phyloP scores from a whole-genome alignment of 352 stramenopile species.

The Hyaloperonospora arabidopsidis region DNA sequence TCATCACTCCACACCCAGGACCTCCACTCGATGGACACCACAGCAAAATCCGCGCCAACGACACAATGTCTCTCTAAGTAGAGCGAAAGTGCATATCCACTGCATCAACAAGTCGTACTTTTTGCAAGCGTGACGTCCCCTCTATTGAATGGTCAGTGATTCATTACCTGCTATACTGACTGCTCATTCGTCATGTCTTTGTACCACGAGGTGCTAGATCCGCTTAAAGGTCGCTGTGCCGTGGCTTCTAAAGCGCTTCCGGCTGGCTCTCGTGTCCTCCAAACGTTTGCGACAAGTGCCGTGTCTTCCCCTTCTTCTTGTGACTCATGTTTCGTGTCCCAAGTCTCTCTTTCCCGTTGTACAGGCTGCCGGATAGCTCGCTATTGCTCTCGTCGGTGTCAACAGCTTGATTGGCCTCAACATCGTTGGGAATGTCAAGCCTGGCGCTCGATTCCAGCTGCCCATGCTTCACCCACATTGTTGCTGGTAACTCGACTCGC shows the following conservation, averaged over 20 bases:
- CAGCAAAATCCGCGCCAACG: conserved; percentile 22
- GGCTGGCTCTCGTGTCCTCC: conserved; percentile 31
- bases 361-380: conserved; percentile 46
- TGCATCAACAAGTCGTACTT: too few relatives aligned
- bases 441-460: conserved; percentile 32
- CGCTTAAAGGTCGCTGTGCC: conserved; percentile 39
- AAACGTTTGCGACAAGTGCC: conserved; percentile 19
- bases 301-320: conserved; percentile 36
- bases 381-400: conserved; percentile 64
- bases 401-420: conserved; percentile 47
- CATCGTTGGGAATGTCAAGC: conserved; percentile 47
- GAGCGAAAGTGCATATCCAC: too few relatives aligned
- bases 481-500: conserved; percentile 47
- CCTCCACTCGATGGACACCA: conserved; percentile 30
- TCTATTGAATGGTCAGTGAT: too few relatives aligned
- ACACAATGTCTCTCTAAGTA: conserved; percentile 13
- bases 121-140: too few relatives aligned
- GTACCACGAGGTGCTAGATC: conserved; percentile 22
- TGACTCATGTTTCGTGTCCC: conserved; percentile 40
- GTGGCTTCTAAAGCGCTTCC: conserved; percentile 28
- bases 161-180: too few relatives aligned
- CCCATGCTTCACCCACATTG: conserved; percentile 33
- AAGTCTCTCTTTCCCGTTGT: conserved; percentile 32
- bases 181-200: conserved; percentile 1
- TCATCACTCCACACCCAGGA: conserved; percentile 37